These are phyloP conservation scores for Solanum chacoense DNA, from an alignment of 305 asterid genomes.

Conservation along the genomic window DNA sequence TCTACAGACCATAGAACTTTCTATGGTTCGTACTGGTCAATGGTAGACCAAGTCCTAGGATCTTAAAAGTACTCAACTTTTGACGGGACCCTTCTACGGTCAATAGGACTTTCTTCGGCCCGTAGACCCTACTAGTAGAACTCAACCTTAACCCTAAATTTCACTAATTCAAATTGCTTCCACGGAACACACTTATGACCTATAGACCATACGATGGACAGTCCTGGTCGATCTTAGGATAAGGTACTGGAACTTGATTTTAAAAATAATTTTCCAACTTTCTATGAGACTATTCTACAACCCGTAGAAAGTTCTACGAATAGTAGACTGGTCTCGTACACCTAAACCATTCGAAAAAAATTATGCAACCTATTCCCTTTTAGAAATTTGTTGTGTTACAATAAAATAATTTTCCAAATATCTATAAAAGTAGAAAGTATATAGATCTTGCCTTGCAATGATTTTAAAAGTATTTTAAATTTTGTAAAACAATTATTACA, in stretches of 20 bases:
- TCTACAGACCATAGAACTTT: too few species aligned
- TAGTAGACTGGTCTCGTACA: too few species aligned
- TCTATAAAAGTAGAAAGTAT: too few species aligned
- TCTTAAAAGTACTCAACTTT: neutral
- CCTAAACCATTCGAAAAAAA: too few species aligned
- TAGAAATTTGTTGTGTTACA: too few species aligned
- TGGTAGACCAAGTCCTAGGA: neutral
- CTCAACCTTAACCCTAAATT: neutral
- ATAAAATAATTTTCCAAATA: too few species aligned
- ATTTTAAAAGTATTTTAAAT: too few species aligned
- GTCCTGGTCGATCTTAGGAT: neutral
- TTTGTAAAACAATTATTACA: neutral
- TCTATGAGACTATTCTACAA: too few species aligned
- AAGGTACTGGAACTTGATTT: neutral
- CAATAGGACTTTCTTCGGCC: neutral
- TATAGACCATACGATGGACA: neutral
- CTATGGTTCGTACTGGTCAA: neutral
- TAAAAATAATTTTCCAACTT: too few species aligned
- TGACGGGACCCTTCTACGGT: neutral
- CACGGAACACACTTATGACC: neutral
- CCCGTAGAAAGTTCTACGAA: too few species aligned
- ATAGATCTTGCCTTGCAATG: neutral
- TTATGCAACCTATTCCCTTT: too few species aligned
- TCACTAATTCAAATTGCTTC: neutral
- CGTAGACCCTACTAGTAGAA: neutral